These are phyloP conservation scores for Mucor saturninus DNA, from an alignment of 371 early-diverging fungal genomes.

Conservation along the genomic window DNA sequence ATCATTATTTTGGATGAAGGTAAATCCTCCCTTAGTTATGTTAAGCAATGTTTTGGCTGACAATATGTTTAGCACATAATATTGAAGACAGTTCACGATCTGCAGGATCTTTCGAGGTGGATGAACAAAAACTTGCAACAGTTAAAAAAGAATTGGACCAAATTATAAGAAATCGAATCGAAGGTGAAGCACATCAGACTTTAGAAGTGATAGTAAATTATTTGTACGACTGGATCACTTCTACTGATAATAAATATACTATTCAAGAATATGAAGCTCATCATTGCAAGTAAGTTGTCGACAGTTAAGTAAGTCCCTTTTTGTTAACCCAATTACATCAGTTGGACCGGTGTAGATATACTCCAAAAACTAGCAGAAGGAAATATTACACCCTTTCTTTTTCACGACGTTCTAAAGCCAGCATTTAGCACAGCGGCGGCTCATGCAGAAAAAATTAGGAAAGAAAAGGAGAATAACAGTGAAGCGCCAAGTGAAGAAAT, in stretches of 20 bases:
- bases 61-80: constrained; percentile 47
- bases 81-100: constrained; percentile 63
- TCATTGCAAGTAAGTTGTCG: constrained; percentile 39
- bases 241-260: constrained; percentile 23
- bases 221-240: constrained; percentile 27
- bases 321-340: background rate
- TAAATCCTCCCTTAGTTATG: constrained; percentile 25
- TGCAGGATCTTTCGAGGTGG: constrained; percentile 58
- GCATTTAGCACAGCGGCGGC: constrained; percentile 32
- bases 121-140: constrained; percentile 41
- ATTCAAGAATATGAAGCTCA: constrained; percentile 49
- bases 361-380: constrained; percentile 28
- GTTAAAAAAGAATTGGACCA: constrained; percentile 44
- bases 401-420: constrained; percentile 14
- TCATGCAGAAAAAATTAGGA: constrained; percentile 35
- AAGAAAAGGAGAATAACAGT: constrained; percentile 22
- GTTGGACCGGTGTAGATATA: constrained; percentile 46
- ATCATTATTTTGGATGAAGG: constrained; percentile 92
- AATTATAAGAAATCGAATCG: constrained; percentile 25
- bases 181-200: constrained; percentile 31
- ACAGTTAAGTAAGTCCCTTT: background rate
- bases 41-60: background rate
- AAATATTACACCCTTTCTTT: constrained; percentile 29
- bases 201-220: constrained; percentile 28
- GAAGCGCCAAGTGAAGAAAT: background rate